phyloP scores from a whole-genome alignment of 768 basidiomycete genomes.

The Tubosaeta brunneosetosa region DNA sequence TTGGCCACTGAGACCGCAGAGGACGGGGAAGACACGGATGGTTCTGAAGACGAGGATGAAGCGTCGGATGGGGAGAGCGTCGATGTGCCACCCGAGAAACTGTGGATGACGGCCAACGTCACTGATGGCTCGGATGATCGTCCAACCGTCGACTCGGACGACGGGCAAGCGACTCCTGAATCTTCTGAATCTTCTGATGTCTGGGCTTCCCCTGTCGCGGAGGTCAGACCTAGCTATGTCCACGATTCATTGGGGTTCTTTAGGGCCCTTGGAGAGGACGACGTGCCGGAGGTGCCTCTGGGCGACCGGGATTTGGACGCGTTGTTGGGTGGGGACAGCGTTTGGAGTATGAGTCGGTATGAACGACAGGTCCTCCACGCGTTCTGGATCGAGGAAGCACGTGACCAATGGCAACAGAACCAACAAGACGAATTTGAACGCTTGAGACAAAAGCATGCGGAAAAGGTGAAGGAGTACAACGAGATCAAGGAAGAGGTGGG shows the following conservation, averaged over 20 bases:
- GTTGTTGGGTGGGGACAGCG: slow-evolving; percentile 32
- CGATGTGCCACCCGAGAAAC: too few species aligned
- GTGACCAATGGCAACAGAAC: too few species aligned
- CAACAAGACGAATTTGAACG: too few species aligned
- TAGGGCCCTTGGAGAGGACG: too few species aligned
- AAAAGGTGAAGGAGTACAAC: slow-evolving; percentile 33
- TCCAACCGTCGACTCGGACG: too few species aligned
- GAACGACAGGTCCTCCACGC: slow-evolving; percentile 46
- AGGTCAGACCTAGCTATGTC: slow-evolving; percentile 15
- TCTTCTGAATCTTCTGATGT: too few species aligned
- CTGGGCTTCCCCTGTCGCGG: background rate
- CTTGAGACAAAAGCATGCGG: slow-evolving; percentile 39
- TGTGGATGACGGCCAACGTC: too few species aligned
- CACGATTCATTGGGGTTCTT: slow-evolving; percentile 34
- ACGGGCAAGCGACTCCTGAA: too few species aligned
- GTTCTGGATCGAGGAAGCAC: too few species aligned
- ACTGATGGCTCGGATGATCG: too few species aligned
- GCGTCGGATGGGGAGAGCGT: too few species aligned
- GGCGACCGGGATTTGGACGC: slow-evolving; percentile 34
- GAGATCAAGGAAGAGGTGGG: slow-evolving; percentile 54
- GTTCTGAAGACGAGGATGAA: slow-evolving; percentile 1
- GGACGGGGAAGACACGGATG: slow-evolving; percentile 1
- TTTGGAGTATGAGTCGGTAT: slow-evolving; percentile 52
- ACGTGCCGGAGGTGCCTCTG: slow-evolving; percentile 34
- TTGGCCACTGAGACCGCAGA: background rate